phyloP scores from a whole-genome alignment of 2,329 filamentous ascomycete species.

The Fusarium lateritium region DNA sequence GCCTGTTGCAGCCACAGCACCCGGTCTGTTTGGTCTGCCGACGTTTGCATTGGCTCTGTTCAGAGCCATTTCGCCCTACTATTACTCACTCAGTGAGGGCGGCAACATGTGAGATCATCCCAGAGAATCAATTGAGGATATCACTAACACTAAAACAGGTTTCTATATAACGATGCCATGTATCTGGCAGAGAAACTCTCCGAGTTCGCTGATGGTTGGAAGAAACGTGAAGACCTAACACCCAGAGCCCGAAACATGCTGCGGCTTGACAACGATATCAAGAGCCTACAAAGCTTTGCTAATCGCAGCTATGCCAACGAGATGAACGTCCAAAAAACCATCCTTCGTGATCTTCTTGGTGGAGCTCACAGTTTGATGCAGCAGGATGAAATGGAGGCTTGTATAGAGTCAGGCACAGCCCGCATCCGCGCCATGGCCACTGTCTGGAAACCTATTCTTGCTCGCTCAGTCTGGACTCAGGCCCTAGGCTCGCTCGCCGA shows the following conservation, averaged over 20 bases:
- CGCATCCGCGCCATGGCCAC: slow-evolving; percentile 68
- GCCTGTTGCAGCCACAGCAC: slow-evolving; percentile 76
- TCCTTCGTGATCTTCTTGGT: slow-evolving; percentile 73
- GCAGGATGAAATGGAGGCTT: slow-evolving; percentile 67
- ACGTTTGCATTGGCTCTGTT: slow-evolving; percentile 84
- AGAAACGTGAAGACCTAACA: slow-evolving; percentile 66
- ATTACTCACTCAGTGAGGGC: slow-evolving; percentile 74
- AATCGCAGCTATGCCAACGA: slow-evolving; percentile 74
- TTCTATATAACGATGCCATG: slow-evolving; percentile 76
- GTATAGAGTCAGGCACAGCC: slow-evolving; percentile 67
- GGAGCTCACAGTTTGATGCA: slow-evolving; percentile 73
- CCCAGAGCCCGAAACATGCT: slow-evolving; percentile 67
- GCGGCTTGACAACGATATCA: slow-evolving; percentile 72
- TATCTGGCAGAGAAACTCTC: slow-evolving; percentile 72
- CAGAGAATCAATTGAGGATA: background rate
- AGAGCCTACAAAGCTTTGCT: slow-evolving; percentile 72
- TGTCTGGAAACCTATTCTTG: slow-evolving; percentile 71
- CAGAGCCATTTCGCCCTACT: slow-evolving; percentile 80
- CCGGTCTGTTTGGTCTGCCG: slow-evolving; percentile 79
- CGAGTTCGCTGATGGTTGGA: slow-evolving; percentile 66
- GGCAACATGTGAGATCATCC: slow-evolving; percentile 72
- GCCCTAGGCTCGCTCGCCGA: slow-evolving; percentile 73
- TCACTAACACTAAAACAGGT: slow-evolving; percentile 59
- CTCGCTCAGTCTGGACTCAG: slow-evolving; percentile 74
- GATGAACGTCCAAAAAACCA: slow-evolving; percentile 71